Evolutionary conservation across 106 monocot species (phyloP).

Genomic region (Posidonia australis): DNA sequence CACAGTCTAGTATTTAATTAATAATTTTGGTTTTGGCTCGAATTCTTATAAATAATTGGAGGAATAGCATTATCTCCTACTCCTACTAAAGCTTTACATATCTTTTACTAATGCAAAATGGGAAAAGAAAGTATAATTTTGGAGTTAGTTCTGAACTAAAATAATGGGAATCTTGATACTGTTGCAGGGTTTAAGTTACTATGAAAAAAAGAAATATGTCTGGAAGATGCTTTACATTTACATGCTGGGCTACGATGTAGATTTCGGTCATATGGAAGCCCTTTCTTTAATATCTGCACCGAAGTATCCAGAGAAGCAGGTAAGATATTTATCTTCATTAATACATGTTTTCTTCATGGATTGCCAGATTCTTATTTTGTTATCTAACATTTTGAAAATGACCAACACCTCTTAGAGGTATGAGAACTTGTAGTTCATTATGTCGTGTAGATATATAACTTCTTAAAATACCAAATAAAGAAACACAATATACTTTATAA

Average conservation of each 20-base stretch:
- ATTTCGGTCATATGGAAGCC: slow-evolving; percentile 92
- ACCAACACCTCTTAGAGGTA: too few species aligned
- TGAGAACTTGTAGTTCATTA: background rate
- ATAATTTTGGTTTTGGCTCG: too few species aligned
- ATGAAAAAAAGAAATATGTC: slow-evolving; percentile 98
- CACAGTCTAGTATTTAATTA: too few species aligned
- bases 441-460: slow-evolving; percentile 2
- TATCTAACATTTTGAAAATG: background rate
- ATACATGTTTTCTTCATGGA: background rate
- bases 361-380: background rate
- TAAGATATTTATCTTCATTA: slow-evolving; percentile 12
- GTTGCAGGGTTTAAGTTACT: slow-evolving; percentile 70
- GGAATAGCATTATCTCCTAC: background rate
- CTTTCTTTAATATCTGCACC: slow-evolving; percentile 97
- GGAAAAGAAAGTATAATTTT: background rate
- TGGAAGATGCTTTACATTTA: slow-evolving; percentile 99
- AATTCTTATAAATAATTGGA: background rate
- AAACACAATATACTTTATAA: background rate
- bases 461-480: background rate
- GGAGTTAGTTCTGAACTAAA: background rate
- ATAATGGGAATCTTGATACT: slow-evolving; percentile 8
- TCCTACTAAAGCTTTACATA: background rate
- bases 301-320: slow-evolving; percentile 98
- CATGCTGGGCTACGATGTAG: slow-evolving; percentile 99
- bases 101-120: background rate